Percentiles rank a stretch among this genome's conserved stretches.
phyloP scores from a whole-genome alignment of 2,329 filamentous ascomycete genomes.

The Paramyrothecium roridum region DNA sequence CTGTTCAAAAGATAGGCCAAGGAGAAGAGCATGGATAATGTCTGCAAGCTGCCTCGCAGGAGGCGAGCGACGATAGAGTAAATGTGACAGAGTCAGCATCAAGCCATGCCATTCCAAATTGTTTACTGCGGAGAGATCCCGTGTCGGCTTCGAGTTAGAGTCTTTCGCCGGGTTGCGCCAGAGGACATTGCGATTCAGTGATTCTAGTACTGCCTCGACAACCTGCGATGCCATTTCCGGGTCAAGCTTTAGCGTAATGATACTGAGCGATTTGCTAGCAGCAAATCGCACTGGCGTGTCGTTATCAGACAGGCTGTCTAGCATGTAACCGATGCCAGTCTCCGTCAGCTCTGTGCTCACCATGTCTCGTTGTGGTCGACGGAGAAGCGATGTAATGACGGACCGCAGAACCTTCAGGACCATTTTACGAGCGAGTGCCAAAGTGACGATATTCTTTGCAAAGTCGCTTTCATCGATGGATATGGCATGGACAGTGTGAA shows the following conservation, averaged over 20 bases:
- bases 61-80: constrained; percentile 81
- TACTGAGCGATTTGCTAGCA: constrained; percentile 87
- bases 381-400: constrained; percentile 64
- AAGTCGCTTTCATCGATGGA: constrained; percentile 45
- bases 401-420: constrained; percentile 83
- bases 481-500: constrained; percentile 59
- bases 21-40: constrained; percentile 73
- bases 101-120: constrained; percentile 88
- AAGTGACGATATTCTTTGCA: constrained; percentile 58
- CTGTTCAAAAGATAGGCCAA: constrained; percentile 86
- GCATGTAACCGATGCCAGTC: constrained; percentile 75
- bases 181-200: constrained; percentile 56
- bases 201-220: constrained; percentile 80
- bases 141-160: constrained; percentile 29
- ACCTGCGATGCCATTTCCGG: constrained; percentile 81
- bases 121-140: constrained; percentile 73
- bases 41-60: constrained; percentile 66
- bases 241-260: constrained; percentile 78
- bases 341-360: constrained; percentile 62
- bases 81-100: constrained; percentile 80
- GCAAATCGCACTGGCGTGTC: constrained; percentile 89
- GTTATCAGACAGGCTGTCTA: constrained; percentile 77
- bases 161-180: constrained; percentile 38
- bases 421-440: constrained; percentile 77
- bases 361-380: constrained; percentile 40